Evolutionary conservation across 2,329 filamentous ascomycete species (phyloP), one percentile per base, ranked within the genome.

Genomic region (Neoscytalidium dimidiatum): DNA sequence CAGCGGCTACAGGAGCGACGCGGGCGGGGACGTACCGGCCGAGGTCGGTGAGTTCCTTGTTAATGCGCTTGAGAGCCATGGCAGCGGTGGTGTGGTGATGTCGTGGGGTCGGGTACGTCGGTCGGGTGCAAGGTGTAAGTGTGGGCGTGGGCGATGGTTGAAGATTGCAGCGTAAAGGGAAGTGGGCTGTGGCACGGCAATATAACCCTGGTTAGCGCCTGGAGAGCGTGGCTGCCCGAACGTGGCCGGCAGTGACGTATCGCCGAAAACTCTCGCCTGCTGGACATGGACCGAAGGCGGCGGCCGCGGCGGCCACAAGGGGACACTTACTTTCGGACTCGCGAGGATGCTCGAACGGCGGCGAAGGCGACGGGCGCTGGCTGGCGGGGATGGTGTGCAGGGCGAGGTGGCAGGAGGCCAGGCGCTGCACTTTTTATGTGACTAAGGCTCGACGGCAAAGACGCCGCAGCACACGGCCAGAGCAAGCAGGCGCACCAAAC

Each of bases 21-120:
- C 38, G 49, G 64, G 69, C 68, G 67, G 69, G 68, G 66, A 80
- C 80, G 72, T 82, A 94, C 92, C 92, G 91, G 84, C 92, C 92
- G 82, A 95, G 86, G 80, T 95, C 92, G 81, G 90, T 90, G 79
- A 95, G 88, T 83, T 95, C 92, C 89, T 94, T 95, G 87, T 94
- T 94, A 82, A 95, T 95, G 82, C 92, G 89, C 90, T 95, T 95
- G 75, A 95, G 87, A 82, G 92, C 92, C 92, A 95, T 95, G 67
- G 72, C 63, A 66, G 51, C 53, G 67, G 72, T n/a, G 46, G 70
- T 71, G 69, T 71, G 62, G 68, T 67, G 67, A 66, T 67, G 67
- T 43, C 2, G 29, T 17, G 52, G 31, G 8, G 4, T 8, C 38
- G 35, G n/a, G 33, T 43, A 43, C 21, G 56, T 52, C 35, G 44